Evolutionary conservation across 768 basidiomycete species (phyloP).

Genomic region (Dioszegia aurantiaca): DNA sequence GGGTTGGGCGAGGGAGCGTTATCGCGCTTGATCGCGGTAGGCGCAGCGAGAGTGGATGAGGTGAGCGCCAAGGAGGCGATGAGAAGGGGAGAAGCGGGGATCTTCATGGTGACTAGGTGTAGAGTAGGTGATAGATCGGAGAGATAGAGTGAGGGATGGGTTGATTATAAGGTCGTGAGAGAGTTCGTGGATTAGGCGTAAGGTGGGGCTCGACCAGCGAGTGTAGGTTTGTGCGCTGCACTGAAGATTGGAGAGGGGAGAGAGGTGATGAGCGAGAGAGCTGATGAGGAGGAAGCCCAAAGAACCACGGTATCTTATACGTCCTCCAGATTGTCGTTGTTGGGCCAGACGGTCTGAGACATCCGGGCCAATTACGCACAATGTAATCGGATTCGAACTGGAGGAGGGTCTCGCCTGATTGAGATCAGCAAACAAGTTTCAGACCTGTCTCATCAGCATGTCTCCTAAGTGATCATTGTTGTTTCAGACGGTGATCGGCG

Average conservation of each 20-base stretch:
- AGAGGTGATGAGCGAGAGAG: conserved; percentile 12
- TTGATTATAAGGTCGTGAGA: conserved; percentile 15
- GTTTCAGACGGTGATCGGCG: conserved; percentile 20
- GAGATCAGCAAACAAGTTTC: conserved; percentile 1
- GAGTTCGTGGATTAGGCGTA: conserved; percentile 16
- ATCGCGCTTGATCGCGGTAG: conserved; percentile 11
- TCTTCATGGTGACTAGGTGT: conserved; percentile 29
- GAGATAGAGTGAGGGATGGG: conserved; percentile 2
- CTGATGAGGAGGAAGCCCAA: conserved; percentile 13
- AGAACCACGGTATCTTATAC: conserved; percentile 17
- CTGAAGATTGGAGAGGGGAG: conserved; percentile 3
- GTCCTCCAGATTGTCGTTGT: neutral
- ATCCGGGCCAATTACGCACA: neutral
- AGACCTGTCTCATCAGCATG: conserved; percentile 5
- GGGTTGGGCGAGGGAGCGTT: conserved; percentile 17
- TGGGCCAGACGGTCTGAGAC: conserved; percentile 1
- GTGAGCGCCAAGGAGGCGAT: conserved; percentile 30
- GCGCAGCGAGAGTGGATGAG: conserved; percentile 28
- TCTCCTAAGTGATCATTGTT: conserved; percentile 11
- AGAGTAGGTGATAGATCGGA: neutral
- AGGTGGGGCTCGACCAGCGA: conserved; percentile 15
- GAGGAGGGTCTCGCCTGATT: conserved; percentile 4
- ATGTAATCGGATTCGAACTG: neutral
- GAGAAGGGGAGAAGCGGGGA: conserved; percentile 36
- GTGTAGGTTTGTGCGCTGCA: conserved; percentile 15